Evolutionary conservation across 2,329 filamentous ascomycete genomes (phyloP), one percentile per base, ranked within the genome.

Genomic region (Ascocoryne sarcoides): DNA sequence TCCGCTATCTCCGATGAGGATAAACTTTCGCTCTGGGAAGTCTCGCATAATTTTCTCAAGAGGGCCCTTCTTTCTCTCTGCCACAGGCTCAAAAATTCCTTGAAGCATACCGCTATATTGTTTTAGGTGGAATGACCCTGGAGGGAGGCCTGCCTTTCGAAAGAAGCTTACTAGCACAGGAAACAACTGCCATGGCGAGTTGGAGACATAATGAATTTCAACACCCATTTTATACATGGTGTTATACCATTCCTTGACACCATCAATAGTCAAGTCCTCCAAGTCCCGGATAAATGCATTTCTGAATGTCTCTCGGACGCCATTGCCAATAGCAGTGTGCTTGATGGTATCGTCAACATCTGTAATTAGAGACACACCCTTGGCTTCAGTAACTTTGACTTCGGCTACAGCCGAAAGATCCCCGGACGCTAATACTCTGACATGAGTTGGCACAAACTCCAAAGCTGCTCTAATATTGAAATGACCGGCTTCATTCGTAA

Each of bases 291-390:
- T 82, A 58, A 98, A 98, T 0, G 88, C 92, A 60, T 95, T 96
- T 43, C 90, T 80, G 61, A 96, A 96, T 46, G 96, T 95, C 58
- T 96, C 92, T 44, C 88, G 81, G 1, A 90, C 83, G 5, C 93
- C 92, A 38, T 76, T 76, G 2, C 79, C 75, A 49, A 98, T 95
- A 42, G 89, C 93, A 15, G 92, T 95, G 54, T 88, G 83, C 61
- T 98, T 98, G 58, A 98, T 82, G 0, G 92, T 98, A 62, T 98
- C 92, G 57, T 98, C 92, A 48, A 98, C 92, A 59, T 98, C 92
- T 59, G 87, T 96, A 60, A 98, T 96, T 43, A 98, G 58, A 60
- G 89, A 96, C 47, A 98, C 75, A 30, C 92, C 92, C 16, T 68
- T 69, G 0, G 84, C 76, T 43, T 90, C 82, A 3, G 83, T 88